Conservation (phyloP, 805 yeast genomes). For the Kodamaea sagamina region DNA sequence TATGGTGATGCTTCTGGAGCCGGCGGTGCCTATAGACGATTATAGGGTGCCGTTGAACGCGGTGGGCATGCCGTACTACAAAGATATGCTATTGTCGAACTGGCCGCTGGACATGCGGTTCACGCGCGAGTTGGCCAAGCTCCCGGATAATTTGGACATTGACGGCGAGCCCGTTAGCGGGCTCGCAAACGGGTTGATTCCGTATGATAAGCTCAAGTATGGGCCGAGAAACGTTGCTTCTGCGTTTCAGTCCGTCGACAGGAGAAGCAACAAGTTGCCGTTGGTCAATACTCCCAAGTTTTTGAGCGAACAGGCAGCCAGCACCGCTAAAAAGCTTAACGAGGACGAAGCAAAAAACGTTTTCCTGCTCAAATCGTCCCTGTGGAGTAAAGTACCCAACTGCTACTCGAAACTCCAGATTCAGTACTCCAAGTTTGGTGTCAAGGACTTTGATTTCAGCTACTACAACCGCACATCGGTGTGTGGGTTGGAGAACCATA, state of each 20-base stretch:
- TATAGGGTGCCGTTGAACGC: conserved; percentile 56
- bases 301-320: conserved; percentile 50
- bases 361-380: conserved; percentile 8
- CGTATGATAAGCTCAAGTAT: conserved; percentile 56
- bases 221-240: conserved; percentile 55
- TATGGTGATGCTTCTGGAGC: conserved; percentile 25
- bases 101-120: conserved; percentile 72
- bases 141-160: conserved; percentile 38
- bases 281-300: conserved; percentile 61
- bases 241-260: conserved; percentile 42
- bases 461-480: conserved; percentile 69
- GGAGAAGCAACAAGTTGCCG: conserved; percentile 40
- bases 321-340: conserved; percentile 5
- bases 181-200: conserved; percentile 11
- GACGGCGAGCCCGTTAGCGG: conserved; percentile 1
- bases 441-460: conserved; percentile 89
- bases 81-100: conserved; percentile 71
- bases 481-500: conserved; percentile 88
- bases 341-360: conserved; percentile 9
- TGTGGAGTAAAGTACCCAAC: conserved; percentile 52
- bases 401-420: conserved; percentile 76
- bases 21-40: conserved; percentile 16
- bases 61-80: conserved; percentile 87
- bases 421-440: conserved; percentile 85
- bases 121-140: conserved; percentile 57